Evolutionary conservation across 805 yeast genomes (phyloP).

Genomic region (Saccharomycopsis sp.): DNA sequence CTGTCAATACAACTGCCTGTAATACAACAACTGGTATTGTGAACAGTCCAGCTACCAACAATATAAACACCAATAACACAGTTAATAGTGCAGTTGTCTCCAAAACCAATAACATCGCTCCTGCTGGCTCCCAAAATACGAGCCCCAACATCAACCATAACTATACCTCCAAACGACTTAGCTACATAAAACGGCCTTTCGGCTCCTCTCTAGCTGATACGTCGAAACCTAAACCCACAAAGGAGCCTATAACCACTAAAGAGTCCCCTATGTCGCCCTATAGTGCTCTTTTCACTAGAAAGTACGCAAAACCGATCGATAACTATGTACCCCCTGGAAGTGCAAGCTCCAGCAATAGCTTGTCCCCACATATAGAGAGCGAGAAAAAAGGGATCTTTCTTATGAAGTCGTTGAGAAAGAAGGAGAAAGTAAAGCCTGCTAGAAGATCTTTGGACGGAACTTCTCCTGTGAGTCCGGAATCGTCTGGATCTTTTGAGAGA

Average conservation of each 20-base stretch:
- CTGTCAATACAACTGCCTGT: no score
- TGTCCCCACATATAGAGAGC: background rate
- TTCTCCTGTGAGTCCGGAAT: slow-evolving; percentile 24
- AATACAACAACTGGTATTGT: no score
- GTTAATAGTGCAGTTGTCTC: no score
- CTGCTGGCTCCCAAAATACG: background rate
- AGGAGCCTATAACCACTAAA: slow-evolving; percentile 2
- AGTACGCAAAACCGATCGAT: slow-evolving; percentile 6
- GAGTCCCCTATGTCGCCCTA: slow-evolving; percentile 18
- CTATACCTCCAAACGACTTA: slow-evolving; percentile 10
- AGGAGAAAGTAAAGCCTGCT: slow-evolving; percentile 29
- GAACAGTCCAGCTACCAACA: no score
- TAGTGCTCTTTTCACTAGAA: slow-evolving; percentile 12
- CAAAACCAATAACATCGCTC: no score
- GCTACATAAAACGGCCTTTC: slow-evolving; percentile 19
- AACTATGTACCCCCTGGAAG: slow-evolving; percentile 2
- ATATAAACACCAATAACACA: no score
- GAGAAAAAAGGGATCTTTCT: slow-evolving; percentile 17
- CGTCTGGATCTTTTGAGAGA: slow-evolving; percentile 21
- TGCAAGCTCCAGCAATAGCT: background rate
- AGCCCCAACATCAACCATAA: background rate
- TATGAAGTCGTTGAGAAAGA: slow-evolving; percentile 27
- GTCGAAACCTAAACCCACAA: slow-evolving; percentile 4
- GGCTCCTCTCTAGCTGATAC: slow-evolving; percentile 8
- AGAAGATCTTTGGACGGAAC: slow-evolving; percentile 24